Evolutionary conservation across 2,329 filamentous ascomycete species (phyloP).

Genomic region (Cladosporium sphaerospermum): DNA sequence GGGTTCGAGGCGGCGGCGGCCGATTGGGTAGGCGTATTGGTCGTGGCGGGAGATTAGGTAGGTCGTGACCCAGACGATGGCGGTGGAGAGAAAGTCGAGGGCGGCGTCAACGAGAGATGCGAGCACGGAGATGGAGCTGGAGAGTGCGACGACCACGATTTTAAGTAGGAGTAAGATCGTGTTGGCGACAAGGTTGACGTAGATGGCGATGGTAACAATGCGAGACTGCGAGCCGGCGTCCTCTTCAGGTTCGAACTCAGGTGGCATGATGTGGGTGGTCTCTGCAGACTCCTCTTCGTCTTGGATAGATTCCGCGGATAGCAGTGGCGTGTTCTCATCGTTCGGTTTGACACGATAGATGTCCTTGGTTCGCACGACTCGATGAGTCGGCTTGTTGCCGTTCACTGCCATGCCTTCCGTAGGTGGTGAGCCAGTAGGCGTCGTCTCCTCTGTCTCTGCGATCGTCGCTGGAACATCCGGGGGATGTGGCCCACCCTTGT

Average conservation of each 20-base stretch:
- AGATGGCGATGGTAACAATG: conserved; percentile 81
- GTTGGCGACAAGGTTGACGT: conserved; percentile 77
- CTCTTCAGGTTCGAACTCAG: conserved; percentile 61
- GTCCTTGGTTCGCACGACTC: conserved; percentile 72
- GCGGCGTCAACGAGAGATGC: conserved; percentile 74
- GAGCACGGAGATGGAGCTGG: conserved; percentile 74
- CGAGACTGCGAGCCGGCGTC: conserved; percentile 67
- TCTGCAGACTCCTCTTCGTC: conserved; percentile 36
- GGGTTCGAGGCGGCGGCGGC: conserved; percentile 68
- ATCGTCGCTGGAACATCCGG: conserved; percentile 66
- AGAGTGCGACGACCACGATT: conserved; percentile 67
- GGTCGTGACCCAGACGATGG: conserved; percentile 74
- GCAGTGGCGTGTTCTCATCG: conserved; percentile 58
- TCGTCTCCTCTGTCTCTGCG: conserved; percentile 53
- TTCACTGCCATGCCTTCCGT: not conserved
- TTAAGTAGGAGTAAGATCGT: conserved; percentile 68
- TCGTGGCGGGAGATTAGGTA: conserved; percentile 68
- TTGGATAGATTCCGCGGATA: conserved; percentile 39
- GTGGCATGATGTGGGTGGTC: conserved; percentile 49
- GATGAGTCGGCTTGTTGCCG: conserved; percentile 26
- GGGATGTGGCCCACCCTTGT: conserved; percentile 3
- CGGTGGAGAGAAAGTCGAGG: conserved; percentile 73
- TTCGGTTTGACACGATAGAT: conserved; percentile 67
- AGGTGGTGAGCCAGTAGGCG: conserved; percentile 22
- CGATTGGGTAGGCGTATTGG: conserved; percentile 71